Evolutionary conservation across 176 grass and related monocot species (phyloP).

Genomic region (Cenchrus fungigraminus): DNA sequence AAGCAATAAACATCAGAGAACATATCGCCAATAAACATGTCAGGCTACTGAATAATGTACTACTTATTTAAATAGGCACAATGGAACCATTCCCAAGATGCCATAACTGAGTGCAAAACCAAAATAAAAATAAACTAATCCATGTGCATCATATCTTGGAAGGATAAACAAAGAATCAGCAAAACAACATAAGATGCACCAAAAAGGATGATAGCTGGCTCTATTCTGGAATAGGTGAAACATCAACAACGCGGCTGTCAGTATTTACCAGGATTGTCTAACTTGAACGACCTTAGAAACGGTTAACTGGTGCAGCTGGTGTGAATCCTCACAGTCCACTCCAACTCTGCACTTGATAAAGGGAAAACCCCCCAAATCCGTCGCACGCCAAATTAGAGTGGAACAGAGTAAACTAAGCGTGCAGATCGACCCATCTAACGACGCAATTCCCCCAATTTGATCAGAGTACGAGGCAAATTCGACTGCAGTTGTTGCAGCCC

Average conservation of each 20-base stretch:
- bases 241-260: not conserved
- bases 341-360: constrained; percentile 26
- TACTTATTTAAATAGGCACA: constrained; percentile 11
- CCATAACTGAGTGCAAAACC: not conserved
- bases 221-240: not conserved
- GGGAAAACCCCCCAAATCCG: constrained; percentile 12
- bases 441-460: constrained; percentile 20
- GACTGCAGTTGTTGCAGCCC: not conserved
- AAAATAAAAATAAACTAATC: not conserved
- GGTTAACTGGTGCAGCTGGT: constrained; percentile 42
- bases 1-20: constrained; percentile 31
- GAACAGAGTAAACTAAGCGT: not conserved
- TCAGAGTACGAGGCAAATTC: not conserved
- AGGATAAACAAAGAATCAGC: constrained; percentile 18
- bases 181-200: not conserved
- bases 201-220: not conserved
- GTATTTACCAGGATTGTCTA: constrained; percentile 32
- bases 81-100: not conserved
- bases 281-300: constrained; percentile 26
- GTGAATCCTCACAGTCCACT: constrained; percentile 42
- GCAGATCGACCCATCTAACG: not conserved
- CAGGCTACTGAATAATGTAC: not conserved
- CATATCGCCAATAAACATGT: not conserved
- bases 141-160: not conserved
- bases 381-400: constrained; percentile 3